Evolutionary conservation across 1,139 yeast species (phyloP).

Genomic region (Pneumocystis jirovecii): DNA sequence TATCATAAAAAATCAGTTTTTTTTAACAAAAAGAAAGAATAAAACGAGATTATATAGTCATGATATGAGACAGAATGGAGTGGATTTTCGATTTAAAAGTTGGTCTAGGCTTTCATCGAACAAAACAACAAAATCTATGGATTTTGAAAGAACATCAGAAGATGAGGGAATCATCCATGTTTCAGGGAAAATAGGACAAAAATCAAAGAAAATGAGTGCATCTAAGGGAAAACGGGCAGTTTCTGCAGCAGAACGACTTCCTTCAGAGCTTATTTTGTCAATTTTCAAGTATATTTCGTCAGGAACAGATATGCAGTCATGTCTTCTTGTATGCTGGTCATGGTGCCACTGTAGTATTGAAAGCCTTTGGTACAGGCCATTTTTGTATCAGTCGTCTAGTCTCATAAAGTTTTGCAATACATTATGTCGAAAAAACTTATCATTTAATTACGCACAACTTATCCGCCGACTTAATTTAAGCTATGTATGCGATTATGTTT

Average conservation of each 20-base stretch:
- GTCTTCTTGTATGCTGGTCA: conserved; percentile 62
- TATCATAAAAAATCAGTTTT: neutral
- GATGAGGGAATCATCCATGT: neutral
- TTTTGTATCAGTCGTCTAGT: conserved; percentile 31
- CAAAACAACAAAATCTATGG: neutral
- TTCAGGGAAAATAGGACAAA: neutral
- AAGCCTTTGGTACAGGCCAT: conserved; percentile 80
- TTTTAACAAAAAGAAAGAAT: neutral
- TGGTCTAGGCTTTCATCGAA: neutral
- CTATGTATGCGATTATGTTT: conserved; percentile 52
- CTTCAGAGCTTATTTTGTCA: conserved; percentile 64
- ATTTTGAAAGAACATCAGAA: neutral
- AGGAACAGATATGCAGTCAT: conserved; percentile 46
- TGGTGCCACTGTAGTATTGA: conserved; percentile 75
- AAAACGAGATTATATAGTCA: neutral
- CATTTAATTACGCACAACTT: conserved; percentile 48
- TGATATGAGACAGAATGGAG: neutral
- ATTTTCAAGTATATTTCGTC: conserved; percentile 54
- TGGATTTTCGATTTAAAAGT: neutral
- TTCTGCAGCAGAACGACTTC: conserved; percentile 35
- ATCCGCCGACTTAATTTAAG: conserved; percentile 72
- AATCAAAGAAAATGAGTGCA: neutral
- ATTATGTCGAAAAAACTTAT: conserved; percentile 39
- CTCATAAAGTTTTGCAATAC: conserved; percentile 14
- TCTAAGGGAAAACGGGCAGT: neutral